phyloP scores from a whole-genome alignment of 306 rosid species.

The Castanospermum australe region DNA sequence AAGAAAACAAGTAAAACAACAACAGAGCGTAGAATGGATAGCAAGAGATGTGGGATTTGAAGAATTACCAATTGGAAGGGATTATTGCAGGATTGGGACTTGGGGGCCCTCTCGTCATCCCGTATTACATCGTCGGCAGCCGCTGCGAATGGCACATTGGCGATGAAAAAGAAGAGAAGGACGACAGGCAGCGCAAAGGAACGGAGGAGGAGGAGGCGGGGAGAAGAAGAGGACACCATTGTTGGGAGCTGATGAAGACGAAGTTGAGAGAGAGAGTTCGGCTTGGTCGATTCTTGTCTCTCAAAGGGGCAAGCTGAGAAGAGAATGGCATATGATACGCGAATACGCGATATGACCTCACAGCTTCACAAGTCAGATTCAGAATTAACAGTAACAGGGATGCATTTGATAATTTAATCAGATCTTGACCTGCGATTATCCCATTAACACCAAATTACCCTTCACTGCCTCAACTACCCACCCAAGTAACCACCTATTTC shows the following conservation, averaged over 20 bases:
- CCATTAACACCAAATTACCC: no score
- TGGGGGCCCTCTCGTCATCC: slow-evolving; percentile 50
- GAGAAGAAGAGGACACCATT: slow-evolving; percentile 42
- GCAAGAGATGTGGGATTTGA: not conserved
- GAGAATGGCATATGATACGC: no score
- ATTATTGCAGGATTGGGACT: slow-evolving; percentile 63
- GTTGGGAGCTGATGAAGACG: slow-evolving; percentile 16
- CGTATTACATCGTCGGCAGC: slow-evolving; percentile 44
- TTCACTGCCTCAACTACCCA: no score
- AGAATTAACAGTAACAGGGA: no score
- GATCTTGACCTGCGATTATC: no score
- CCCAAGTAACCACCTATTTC: no score
- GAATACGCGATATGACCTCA: no score
- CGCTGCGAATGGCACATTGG: slow-evolving; percentile 24
- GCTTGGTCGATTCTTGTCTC: not conserved
- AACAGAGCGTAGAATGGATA: not conserved
- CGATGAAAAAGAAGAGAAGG: slow-evolving; percentile 34
- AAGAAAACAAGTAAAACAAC: not conserved
- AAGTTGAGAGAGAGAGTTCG: not conserved
- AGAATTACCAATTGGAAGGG: slow-evolving; percentile 67
- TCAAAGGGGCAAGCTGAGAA: no score
- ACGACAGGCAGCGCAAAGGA: slow-evolving; percentile 5
- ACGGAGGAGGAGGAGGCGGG: not conserved
- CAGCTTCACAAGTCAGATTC: no score
- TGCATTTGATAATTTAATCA: no score